These are phyloP conservation scores for Gossypioides kirkii DNA, from an alignment of 345 rosid species.

Conservation along the genomic window DNA sequence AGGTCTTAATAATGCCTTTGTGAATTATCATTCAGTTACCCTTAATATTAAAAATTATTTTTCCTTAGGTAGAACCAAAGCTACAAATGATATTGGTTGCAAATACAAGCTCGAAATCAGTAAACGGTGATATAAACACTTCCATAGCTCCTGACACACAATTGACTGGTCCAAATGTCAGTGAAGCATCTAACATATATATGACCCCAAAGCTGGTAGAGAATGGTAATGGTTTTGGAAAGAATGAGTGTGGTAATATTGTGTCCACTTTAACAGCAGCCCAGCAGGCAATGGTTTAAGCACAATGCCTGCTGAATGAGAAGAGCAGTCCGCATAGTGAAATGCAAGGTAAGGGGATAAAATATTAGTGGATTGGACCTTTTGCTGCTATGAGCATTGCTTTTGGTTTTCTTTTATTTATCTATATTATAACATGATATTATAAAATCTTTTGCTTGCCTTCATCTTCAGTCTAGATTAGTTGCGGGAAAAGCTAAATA, in stretches of 20 bases:
- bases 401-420: constrained; percentile 8
- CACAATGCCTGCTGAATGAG: constrained; percentile 76
- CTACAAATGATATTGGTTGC: constrained; percentile 75
- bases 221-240: constrained; percentile 31
- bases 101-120: constrained; percentile 33
- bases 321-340: constrained; percentile 74
- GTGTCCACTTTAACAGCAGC: constrained; percentile 39
- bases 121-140: constrained; percentile 20
- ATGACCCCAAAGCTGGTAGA: constrained; percentile 63
- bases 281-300: constrained; percentile 76
- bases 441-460: background rate
- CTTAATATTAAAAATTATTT: constrained; percentile 20
- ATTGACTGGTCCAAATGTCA: constrained; percentile 30
- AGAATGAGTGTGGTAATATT: constrained; percentile 16
- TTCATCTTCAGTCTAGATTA: background rate
- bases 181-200: constrained; percentile 55
- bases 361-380: background rate
- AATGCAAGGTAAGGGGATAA: constrained; percentile 67
- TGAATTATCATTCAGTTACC: constrained; percentile 10
- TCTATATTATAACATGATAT: background rate
- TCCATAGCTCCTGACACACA: constrained; percentile 31
- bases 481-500: background rate
- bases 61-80: constrained; percentile 66
- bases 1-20: background rate
- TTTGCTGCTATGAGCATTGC: background rate